A percentile compares a stretch with the other conserved stretches of the same genome.
Evolutionary conservation across 495 filamentous ascomycete genomes (phyloP).

Genomic region (Penicillium simplicissimum): DNA sequence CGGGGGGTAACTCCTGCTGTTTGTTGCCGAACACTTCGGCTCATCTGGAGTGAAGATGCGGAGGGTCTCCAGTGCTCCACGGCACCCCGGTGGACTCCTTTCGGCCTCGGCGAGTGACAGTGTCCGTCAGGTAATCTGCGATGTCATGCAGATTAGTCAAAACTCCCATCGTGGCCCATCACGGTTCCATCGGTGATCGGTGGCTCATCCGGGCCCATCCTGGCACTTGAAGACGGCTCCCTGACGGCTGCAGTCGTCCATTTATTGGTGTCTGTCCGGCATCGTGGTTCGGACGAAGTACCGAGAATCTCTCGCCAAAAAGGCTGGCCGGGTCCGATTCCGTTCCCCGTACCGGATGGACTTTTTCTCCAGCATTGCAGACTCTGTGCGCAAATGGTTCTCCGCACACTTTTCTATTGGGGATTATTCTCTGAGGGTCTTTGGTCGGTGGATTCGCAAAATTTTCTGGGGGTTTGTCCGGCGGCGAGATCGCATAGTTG

Average conservation of each 20-base stretch:
- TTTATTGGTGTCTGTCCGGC: slow-evolving; percentile 3
- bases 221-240: slow-evolving; percentile 31
- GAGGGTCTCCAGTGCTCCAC: slow-evolving; percentile 16
- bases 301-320: slow-evolving; percentile 11
- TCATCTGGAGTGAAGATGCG: slow-evolving; percentile 25
- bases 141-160: slow-evolving; percentile 10
- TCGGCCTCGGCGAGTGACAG: slow-evolving; percentile 21
- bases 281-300: slow-evolving; percentile 17
- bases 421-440: not conserved
- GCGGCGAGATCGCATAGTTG: not conserved
- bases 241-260: slow-evolving; percentile 8
- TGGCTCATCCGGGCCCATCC: slow-evolving; percentile 3
- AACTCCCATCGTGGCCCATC: not conserved
- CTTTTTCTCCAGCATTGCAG: not conserved
- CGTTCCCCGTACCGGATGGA: not conserved
- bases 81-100: slow-evolving; percentile 12
- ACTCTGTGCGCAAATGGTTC: not conserved
- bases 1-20: not conserved
- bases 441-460: not conserved
- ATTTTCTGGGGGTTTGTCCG: not conserved
- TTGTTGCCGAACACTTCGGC: slow-evolving; percentile 12
- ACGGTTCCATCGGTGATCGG: not conserved
- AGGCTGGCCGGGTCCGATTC: not conserved
- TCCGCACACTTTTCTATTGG: not conserved
- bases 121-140: not conserved